A percentile compares a stretch with the other conserved stretches of the same genome.
Conservation (phyloP, 1,139 yeast species). For the Blastobotrys proliferans region DNA sequence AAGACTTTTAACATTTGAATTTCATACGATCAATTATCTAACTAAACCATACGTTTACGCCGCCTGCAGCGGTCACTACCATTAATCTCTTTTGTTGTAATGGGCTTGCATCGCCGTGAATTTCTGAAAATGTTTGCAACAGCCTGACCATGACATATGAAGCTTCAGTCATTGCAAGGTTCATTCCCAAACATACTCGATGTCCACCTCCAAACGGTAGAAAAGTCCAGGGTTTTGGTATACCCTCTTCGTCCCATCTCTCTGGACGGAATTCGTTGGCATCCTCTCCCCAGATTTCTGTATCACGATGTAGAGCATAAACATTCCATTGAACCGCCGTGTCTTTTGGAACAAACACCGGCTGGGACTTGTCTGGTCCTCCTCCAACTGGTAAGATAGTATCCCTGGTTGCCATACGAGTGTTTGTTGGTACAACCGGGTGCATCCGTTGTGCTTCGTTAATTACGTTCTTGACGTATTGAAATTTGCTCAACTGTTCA, state of each 20-base stretch:
- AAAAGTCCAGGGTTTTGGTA: slow-evolving; percentile 42
- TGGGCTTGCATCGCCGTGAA: slow-evolving; percentile 9
- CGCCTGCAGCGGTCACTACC: slow-evolving; percentile 3
- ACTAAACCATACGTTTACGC: slow-evolving; percentile 3
- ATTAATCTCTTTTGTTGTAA: not conserved
- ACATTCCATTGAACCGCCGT: slow-evolving; percentile 44
- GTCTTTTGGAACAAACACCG: slow-evolving; percentile 47
- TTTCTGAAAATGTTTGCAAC: slow-evolving; percentile 31
- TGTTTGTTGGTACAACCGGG: slow-evolving; percentile 53
- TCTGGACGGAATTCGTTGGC: slow-evolving; percentile 49
- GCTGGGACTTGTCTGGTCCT: slow-evolving; percentile 42
- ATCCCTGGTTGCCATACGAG: slow-evolving; percentile 44
- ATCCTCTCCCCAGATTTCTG: slow-evolving; percentile 46
- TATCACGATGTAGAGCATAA: slow-evolving; percentile 46
- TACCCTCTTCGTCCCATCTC: slow-evolving; percentile 39
- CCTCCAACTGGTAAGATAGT: slow-evolving; percentile 53
- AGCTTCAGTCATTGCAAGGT: slow-evolving; percentile 55
- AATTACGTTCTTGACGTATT: slow-evolving; percentile 45
- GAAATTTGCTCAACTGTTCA: slow-evolving; percentile 48
- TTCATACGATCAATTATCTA: too few relatives aligned
- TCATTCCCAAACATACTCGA: slow-evolving; percentile 57
- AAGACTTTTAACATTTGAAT: too few relatives aligned
- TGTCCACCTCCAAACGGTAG: slow-evolving; percentile 61
- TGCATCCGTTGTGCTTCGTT: slow-evolving; percentile 52
- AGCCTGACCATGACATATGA: slow-evolving; percentile 46